These are phyloP conservation scores for Claviceps monticola DNA, from an alignment of 2,329 filamentous ascomycete species.

Conservation along the genomic window DNA sequence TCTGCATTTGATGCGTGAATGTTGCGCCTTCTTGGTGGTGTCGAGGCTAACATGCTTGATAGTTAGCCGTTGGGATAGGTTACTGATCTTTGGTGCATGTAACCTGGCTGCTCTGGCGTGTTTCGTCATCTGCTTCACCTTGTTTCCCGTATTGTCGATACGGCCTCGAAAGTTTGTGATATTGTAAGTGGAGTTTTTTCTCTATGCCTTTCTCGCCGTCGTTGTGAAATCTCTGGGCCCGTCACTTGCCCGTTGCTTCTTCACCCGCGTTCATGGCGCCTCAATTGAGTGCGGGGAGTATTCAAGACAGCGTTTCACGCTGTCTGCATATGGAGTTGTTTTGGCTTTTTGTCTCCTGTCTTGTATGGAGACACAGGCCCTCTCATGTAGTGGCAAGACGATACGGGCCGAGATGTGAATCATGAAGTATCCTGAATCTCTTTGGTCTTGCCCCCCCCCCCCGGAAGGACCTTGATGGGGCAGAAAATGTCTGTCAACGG, in stretches of 20 bases:
- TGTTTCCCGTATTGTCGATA: slow-evolving; percentile 71
- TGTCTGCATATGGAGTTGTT: neutral
- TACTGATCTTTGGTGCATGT: slow-evolving; percentile 83
- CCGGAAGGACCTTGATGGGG: neutral
- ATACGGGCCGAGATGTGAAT: neutral
- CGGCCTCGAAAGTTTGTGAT: slow-evolving; percentile 91
- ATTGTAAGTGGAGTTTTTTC: slow-evolving; percentile 54
- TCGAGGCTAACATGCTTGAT: slow-evolving; percentile 23
- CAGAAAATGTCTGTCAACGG: neutral
- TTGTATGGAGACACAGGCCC: too few species aligned
- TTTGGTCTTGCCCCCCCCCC: neutral
- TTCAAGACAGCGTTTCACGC: too few species aligned
- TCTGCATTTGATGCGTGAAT: slow-evolving; percentile 27
- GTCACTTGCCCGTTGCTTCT: neutral
- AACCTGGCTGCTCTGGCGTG: slow-evolving; percentile 80
- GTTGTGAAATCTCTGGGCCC: too few species aligned
- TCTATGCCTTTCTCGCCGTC: neutral
- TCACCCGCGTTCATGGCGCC: neutral
- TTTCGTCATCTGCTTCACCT: slow-evolving; percentile 83
- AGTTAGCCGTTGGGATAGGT: slow-evolving; percentile 96
- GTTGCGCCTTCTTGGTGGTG: slow-evolving; percentile 26
- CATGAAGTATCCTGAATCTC: neutral
- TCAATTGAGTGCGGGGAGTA: neutral
- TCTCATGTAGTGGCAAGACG: neutral
- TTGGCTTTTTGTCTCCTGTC: neutral